Conservation (phyloP, 805 yeast genomes). For the Myxozyma mucilagina region DNA sequence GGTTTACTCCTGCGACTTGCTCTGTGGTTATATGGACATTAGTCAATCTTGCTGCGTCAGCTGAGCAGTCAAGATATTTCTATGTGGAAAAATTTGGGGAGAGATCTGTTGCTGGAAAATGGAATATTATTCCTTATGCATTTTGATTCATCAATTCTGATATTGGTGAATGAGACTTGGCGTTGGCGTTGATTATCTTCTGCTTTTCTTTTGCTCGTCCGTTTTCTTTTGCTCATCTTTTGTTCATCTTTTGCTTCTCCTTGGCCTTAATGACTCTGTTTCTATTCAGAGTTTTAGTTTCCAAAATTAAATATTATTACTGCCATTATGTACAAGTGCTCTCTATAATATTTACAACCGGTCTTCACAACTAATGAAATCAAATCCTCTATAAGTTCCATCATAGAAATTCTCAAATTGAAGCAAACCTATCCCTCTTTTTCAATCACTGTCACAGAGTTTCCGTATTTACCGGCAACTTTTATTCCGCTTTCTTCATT, state of each 20-base stretch:
- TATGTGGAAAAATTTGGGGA: slow-evolving; percentile 41
- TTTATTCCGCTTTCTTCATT: slow-evolving; percentile 63
- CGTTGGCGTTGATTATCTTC: background rate
- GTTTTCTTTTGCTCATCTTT: no score
- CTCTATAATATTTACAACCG: no score
- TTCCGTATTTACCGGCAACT: slow-evolving; percentile 66
- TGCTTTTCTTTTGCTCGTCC: no score
- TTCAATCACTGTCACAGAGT: slow-evolving; percentile 15
- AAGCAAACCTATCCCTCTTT: slow-evolving; percentile 17
- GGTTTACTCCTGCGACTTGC: slow-evolving; percentile 30
- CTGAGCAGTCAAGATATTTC: slow-evolving; percentile 49
- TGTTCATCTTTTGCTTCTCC: no score
- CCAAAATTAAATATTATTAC: no score
- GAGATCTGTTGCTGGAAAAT: slow-evolving; percentile 13
- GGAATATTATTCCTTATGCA: slow-evolving; percentile 17
- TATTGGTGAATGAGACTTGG: background rate
- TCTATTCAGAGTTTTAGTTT: no score
- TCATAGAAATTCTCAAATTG: background rate
- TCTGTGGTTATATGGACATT: slow-evolving; percentile 39
- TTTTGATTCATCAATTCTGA: background rate
- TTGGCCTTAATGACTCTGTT: background rate
- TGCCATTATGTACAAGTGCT: no score
- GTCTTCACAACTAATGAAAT: background rate
- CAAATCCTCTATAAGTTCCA: background rate
- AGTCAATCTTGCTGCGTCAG: slow-evolving; percentile 52